Base-by-base conservation (phyloP, 495 filamentous ascomycete species). In the Aspergillus bridgeri region DNA sequence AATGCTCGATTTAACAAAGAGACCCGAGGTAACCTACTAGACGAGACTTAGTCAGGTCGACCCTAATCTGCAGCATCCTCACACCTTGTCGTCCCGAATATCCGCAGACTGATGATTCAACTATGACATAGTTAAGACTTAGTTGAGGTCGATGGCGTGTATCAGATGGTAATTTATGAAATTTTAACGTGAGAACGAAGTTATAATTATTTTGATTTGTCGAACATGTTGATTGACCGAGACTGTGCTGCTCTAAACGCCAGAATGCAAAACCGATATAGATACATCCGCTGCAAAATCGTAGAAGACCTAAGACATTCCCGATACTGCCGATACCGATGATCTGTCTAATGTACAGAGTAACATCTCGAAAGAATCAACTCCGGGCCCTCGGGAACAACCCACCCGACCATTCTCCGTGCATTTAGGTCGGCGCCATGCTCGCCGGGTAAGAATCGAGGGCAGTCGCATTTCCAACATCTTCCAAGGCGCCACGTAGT, bases 1-100 rank as follows among this genome's bases (percentile, higher is more conserved):
- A 69, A 58, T 24, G 67, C 67, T 33, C 72, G 71, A 0, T 77
- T 75, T 48, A 68, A 57, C 44, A 52, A 45, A 43, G 47, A 59
- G 20, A 60, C 21, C 19, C 53, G 56, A 58, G 15, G 23, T 13
- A 48, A 18, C 22, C 6, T 9, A 51, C 48, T 8, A 15, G 7
- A 38, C 8, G 33, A 15, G 33, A 38, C 33, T 11, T 38, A 13
- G 17, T 9, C 27, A 13, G 33, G 17, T 38, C 13, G 1, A 38
- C 17, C 8, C 33, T 15, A 25, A 3, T 9, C 3, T 46, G 5
- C 15, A 38, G 9, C 23, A 7, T 48, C 11, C 13, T 19, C 48
- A 25, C n/a, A 27, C 42, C 46, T 8, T 29, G 46, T 33, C 20
- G 7, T 29, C 2, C 46, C 18, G 3, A 23, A 43, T 25, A 9